Conservation (phyloP, 495 filamentous ascomycete genomes). For the Aspergillus coremiiformis region DNA sequence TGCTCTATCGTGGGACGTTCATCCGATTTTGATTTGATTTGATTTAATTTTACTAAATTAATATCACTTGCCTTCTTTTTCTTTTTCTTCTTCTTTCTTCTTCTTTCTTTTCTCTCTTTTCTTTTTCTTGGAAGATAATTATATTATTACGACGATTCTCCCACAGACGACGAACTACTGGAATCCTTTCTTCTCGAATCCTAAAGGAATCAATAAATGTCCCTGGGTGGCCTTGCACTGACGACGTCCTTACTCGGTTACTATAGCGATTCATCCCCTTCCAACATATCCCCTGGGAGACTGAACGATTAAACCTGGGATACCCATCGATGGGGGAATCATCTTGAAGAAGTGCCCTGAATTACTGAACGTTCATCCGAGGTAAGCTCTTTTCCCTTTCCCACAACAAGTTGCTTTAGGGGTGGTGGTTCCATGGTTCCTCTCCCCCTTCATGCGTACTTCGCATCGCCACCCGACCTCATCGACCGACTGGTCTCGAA, state of each 20-base stretch:
- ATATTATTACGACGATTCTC: background rate
- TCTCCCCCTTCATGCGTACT: background rate
- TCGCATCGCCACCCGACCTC: background rate
- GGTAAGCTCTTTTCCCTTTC: background rate
- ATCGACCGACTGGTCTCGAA: background rate
- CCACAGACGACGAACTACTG: background rate
- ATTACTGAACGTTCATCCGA: background rate
- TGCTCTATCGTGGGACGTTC: too few species aligned
- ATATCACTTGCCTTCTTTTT: background rate
- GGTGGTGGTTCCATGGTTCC: constrained; percentile 1
- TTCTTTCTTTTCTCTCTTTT: background rate
- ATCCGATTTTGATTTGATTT: too few species aligned
- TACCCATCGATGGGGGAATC: too few species aligned
- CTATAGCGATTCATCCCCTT: background rate
- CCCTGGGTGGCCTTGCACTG: background rate
- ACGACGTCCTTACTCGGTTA: background rate
- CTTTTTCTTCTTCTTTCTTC: background rate
- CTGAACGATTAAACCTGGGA: background rate
- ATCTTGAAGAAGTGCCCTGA: background rate
- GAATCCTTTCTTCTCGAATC: background rate
- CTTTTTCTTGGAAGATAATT: background rate
- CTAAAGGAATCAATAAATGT: background rate
- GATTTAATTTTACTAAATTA: background rate
- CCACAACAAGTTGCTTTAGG: background rate
- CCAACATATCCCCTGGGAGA: background rate